These are phyloP conservation scores for Collariella sp. DNA, from an alignment of 495 filamentous ascomycete genomes.

Conservation along the genomic window DNA sequence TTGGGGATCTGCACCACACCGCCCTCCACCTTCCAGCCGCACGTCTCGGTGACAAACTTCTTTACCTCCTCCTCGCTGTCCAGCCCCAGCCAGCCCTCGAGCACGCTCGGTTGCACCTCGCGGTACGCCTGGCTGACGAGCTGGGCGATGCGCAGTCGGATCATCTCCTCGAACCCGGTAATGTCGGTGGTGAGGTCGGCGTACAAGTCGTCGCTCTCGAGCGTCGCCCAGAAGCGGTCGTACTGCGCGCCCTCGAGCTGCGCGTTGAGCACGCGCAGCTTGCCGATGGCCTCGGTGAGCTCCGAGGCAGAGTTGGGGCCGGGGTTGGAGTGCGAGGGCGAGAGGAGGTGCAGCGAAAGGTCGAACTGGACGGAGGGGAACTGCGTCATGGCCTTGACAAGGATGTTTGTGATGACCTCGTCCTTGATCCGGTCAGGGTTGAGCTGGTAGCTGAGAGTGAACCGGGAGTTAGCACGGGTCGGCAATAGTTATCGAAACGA, in stretches of 20 bases:
- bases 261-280: conserved; percentile 73
- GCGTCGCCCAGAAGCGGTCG: conserved; percentile 81
- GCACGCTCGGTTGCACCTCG: conserved; percentile 62
- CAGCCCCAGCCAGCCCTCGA: conserved; percentile 85
- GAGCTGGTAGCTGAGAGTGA: conserved; percentile 74
- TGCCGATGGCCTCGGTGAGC: conserved; percentile 79
- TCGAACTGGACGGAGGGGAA: conserved; percentile 96
- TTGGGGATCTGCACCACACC: conserved; percentile 59
- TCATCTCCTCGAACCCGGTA: conserved; percentile 90
- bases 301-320: conserved; percentile 41
- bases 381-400: conserved; percentile 93
- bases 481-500: neutral
- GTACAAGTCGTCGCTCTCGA: conserved; percentile 91
- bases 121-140: conserved; percentile 83
- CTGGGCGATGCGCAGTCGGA: conserved; percentile 83
- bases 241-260: conserved; percentile 83
- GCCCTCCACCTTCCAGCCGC: conserved; percentile 69
- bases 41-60: conserved; percentile 74
- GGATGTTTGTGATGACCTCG: conserved; percentile 95
- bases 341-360: conserved; percentile 86
- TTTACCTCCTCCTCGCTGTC: conserved; percentile 61
- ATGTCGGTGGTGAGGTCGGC: conserved; percentile 93
- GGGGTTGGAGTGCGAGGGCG: conserved; percentile 33
- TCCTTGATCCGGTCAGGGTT: conserved; percentile 96
- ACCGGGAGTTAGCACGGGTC: conserved; percentile 5